phyloP scores from a whole-genome alignment of 2,329 filamentous ascomycete species.

The Sarocladium oryzae region DNA sequence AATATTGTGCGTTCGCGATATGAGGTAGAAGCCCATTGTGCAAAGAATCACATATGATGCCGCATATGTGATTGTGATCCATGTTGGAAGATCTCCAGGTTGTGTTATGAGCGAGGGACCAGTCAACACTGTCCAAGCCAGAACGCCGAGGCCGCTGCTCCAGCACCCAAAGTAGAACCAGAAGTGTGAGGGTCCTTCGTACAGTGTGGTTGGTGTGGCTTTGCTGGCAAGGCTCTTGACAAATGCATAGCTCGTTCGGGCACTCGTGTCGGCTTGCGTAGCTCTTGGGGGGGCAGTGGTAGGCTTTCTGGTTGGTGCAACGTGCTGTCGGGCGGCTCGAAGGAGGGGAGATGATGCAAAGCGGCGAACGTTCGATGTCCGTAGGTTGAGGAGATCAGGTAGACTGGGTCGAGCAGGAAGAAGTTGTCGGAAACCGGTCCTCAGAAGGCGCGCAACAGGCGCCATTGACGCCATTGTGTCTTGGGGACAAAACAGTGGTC shows the following conservation, averaged over 20 bases:
- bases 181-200: slow-evolving; percentile 58
- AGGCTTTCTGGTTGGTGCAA: slow-evolving; percentile 11
- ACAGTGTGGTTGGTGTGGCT: slow-evolving; percentile 52
- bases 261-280: neutral
- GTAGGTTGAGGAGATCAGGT: slow-evolving; percentile 16
- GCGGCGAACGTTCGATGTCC: slow-evolving; percentile 18
- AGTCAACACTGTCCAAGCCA: slow-evolving; percentile 29
- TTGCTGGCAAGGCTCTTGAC: slow-evolving; percentile 50
- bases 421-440: slow-evolving; percentile 20
- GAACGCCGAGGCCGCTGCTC: slow-evolving; percentile 38
- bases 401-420: slow-evolving; percentile 15
- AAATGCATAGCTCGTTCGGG: slow-evolving; percentile 34
- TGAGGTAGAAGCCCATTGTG: slow-evolving; percentile 52
- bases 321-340: slow-evolving; percentile 16
- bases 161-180: slow-evolving; percentile 57
- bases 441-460: slow-evolving; percentile 16
- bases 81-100: slow-evolving; percentile 45
- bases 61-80: slow-evolving; percentile 51
- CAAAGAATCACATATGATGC: slow-evolving; percentile 54
- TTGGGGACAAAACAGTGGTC: neutral
- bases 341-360: slow-evolving; percentile 22
- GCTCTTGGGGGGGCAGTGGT: slow-evolving; percentile 12
- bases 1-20: slow-evolving; percentile 50
- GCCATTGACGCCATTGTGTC: neutral
- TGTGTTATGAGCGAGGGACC: slow-evolving; percentile 25